These are phyloP conservation scores for Russula foetens DNA, from an alignment of 768 basidiomycete genomes.

Conservation along the genomic window DNA sequence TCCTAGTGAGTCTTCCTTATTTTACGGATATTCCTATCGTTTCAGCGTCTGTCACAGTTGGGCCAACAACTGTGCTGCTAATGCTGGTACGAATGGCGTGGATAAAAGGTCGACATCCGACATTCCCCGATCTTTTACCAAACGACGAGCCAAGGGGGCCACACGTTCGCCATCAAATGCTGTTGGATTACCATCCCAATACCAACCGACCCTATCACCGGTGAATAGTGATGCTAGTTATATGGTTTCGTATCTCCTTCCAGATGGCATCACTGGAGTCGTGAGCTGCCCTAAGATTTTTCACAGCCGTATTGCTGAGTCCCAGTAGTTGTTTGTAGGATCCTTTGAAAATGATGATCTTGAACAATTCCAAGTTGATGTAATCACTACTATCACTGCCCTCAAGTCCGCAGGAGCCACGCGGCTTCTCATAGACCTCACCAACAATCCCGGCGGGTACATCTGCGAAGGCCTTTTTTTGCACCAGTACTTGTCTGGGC, in stretches of 20 bases:
- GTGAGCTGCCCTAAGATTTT: constrained; percentile 30
- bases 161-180: constrained; percentile 31
- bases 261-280: constrained; percentile 52
- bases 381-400: constrained; percentile 34
- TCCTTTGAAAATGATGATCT: constrained; percentile 41
- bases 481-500: constrained; percentile 49
- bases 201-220: constrained; percentile 40
- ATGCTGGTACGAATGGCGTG: constrained; percentile 41
- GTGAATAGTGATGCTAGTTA: constrained; percentile 40
- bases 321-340: constrained; percentile 48
- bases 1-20: constrained; percentile 40
- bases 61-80: constrained; percentile 51
- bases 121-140: background rate
- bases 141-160: constrained; percentile 30
- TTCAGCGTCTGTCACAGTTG: constrained; percentile 35
- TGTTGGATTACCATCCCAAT: constrained; percentile 42
- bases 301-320: background rate
- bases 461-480: constrained; percentile 58
- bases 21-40: background rate
- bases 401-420: constrained; percentile 44
- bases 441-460: constrained; percentile 55
- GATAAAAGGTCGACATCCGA: constrained; percentile 29
- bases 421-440: constrained; percentile 48
- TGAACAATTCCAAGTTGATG: constrained; percentile 43
- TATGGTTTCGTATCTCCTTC: constrained; percentile 49